Conservation (phyloP, 371 early-diverging fungal species). For the Mucor circinelloides region DNA sequence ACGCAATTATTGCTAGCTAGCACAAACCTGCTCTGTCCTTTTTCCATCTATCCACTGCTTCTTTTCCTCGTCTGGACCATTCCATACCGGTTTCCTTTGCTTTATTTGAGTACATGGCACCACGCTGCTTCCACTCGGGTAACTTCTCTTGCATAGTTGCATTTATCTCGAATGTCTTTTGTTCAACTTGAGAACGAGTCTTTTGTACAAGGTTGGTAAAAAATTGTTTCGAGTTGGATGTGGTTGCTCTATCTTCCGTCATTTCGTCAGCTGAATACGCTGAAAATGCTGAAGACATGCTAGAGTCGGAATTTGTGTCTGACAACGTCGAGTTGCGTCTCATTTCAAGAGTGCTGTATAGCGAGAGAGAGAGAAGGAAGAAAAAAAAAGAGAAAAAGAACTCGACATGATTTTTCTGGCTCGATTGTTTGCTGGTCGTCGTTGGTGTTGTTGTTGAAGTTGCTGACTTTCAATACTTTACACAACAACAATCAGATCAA, state of each 20-base stretch:
- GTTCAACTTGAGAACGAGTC: conserved; percentile 45
- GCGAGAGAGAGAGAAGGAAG: not conserved
- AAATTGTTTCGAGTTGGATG: conserved; percentile 15
- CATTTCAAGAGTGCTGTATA: conserved; percentile 1
- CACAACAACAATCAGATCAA: too few species aligned
- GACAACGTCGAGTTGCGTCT: not conserved
- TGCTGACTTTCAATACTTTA: not conserved
- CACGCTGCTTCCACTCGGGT: conserved; percentile 48
- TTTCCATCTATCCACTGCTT: conserved; percentile 57
- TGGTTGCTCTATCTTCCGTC: not conserved
- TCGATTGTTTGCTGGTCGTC: too few species aligned
- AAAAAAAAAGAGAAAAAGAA: not conserved
- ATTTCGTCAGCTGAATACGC: conserved; percentile 1
- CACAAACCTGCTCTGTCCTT: conserved; percentile 40
- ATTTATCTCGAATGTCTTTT: conserved; percentile 45
- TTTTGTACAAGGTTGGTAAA: conserved; percentile 34
- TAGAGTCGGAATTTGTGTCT: conserved; percentile 13
- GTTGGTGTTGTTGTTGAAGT: not conserved
- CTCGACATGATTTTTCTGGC: not conserved
- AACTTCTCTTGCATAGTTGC: conserved; percentile 53
- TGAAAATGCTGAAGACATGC: conserved; percentile 20
- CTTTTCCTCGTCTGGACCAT: conserved; percentile 51
- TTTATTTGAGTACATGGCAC: conserved; percentile 43
- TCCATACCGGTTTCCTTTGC: conserved; percentile 56
- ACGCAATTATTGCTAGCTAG: not conserved